Evolutionary conservation across 192 early-diverging fungal species (phyloP).

Genomic region (Allomyces macrogynus): DNA sequence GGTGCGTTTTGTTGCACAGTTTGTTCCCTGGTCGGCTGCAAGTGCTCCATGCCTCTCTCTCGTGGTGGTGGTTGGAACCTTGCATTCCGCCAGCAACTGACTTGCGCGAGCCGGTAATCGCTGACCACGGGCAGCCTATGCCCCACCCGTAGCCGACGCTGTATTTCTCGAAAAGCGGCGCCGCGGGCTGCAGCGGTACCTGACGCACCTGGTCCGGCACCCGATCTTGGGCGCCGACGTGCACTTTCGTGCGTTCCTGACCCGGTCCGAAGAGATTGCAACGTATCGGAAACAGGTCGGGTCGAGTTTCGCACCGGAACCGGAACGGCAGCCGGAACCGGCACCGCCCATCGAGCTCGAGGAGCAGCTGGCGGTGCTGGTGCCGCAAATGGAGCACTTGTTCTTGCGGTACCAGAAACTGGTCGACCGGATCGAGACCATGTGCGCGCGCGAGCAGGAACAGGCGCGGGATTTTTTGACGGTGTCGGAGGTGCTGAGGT

Average conservation of each 20-base stretch:
- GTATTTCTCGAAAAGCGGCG: constrained; percentile 48
- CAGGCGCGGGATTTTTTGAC: background rate
- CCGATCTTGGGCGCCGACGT: constrained; percentile 42
- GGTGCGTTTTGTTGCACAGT: constrained; percentile 21
- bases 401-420: background rate
- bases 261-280: constrained; percentile 32
- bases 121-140: background rate
- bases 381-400: background rate
- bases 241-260: constrained; percentile 39
- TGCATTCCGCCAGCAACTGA: background rate
- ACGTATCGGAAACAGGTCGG: background rate
- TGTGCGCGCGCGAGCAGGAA: background rate
- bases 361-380: background rate
- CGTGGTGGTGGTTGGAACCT: no score
- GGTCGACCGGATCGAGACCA: background rate
- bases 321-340: background rate
- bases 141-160: constrained; percentile 30
- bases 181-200: constrained; percentile 45
- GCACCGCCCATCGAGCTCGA: background rate
- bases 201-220: constrained; percentile 54
- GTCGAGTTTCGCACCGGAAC: background rate
- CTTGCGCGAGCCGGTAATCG: background rate
- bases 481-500: background rate
- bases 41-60: no score
- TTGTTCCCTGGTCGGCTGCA: background rate